Evolutionary conservation across 768 basidiomycete species (phyloP).

Genomic region (Flagelloscypha sp.): DNA sequence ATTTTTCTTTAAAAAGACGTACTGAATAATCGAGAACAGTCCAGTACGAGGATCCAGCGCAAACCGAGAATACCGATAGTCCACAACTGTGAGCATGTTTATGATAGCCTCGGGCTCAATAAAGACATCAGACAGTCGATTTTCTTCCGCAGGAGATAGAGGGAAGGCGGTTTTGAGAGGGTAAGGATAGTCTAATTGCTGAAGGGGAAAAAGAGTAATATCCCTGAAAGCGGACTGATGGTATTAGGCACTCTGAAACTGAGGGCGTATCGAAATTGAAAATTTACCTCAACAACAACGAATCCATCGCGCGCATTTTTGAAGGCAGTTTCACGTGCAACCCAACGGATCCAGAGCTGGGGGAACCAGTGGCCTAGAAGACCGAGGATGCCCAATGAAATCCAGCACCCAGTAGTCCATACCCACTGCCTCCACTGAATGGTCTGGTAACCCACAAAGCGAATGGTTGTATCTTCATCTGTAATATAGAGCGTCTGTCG

Average conservation of each 20-base stretch:
- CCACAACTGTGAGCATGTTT: conserved; percentile 55
- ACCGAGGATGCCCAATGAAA: conserved; percentile 64
- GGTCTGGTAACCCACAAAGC: conserved; percentile 80
- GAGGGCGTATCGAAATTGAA: neutral
- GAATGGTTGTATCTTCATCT: conserved; percentile 85
- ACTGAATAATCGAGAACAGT: conserved; percentile 78
- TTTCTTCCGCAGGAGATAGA: conserved; percentile 17
- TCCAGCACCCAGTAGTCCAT: conserved; percentile 65
- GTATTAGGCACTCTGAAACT: conserved; percentile 11
- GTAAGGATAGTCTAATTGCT: conserved; percentile 65
- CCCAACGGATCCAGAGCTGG: conserved; percentile 81
- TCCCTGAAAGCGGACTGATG: conserved; percentile 78
- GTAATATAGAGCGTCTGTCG: conserved; percentile 78
- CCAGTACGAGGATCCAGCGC: conserved; percentile 80
- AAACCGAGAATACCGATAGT: conserved; percentile 91
- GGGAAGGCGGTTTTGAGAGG: conserved; percentile 77
- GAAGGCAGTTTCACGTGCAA: conserved; percentile 78
- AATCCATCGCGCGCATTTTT: conserved; percentile 60
- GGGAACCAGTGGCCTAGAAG: conserved; percentile 94
- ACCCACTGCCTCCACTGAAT: conserved; percentile 50
- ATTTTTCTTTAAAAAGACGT: conserved; percentile 14
- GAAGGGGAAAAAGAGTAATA: conserved; percentile 67
- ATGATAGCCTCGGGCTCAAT: conserved; percentile 30
- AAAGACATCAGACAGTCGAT: conserved; percentile 24
- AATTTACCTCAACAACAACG: conserved; percentile 82